These are phyloP conservation scores for Exophiala phaeomuriformis DNA, from an alignment of 2,329 filamentous ascomycete genomes.

Conservation along the genomic window DNA sequence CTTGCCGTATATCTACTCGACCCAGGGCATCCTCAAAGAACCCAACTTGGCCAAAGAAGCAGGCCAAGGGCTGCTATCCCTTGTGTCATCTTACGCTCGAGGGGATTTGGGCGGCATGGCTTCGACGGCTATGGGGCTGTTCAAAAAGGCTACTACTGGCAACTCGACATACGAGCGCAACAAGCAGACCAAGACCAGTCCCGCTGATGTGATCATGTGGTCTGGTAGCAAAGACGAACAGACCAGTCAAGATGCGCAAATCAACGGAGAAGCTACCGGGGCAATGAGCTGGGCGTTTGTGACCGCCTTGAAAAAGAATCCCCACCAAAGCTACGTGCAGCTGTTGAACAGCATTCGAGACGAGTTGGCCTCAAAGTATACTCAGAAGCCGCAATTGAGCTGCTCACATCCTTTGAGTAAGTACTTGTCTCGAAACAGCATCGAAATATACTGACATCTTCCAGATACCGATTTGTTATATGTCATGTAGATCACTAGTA, in stretches of 20 bases:
- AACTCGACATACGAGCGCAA: conserved; percentile 73
- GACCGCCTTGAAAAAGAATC: conserved; percentile 79
- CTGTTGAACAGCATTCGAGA: conserved; percentile 92
- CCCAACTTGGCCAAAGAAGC: conserved; percentile 62
- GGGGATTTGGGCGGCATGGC: conserved; percentile 80
- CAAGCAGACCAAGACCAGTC: conserved; percentile 80
- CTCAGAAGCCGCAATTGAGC: conserved; percentile 91
- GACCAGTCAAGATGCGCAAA: conserved; percentile 88
- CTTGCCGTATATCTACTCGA: conserved; percentile 61
- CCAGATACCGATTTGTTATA: conserved; percentile 59
- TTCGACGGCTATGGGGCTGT: conserved; percentile 68
- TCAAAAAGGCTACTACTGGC: conserved; percentile 79
- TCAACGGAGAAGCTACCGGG: conserved; percentile 80
- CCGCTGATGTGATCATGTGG: conserved; percentile 97
- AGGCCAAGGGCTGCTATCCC: conserved; percentile 55
- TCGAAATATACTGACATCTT: conserved; percentile 24
- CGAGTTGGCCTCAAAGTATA: conserved; percentile 76
- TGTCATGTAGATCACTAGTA: conserved; percentile 49
- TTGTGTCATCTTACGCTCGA: conserved; percentile 70
- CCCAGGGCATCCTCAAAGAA: conserved; percentile 61
- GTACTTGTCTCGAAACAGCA: conserved; percentile 32
- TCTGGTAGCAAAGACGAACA: conserved; percentile 93
- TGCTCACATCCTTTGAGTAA: conserved; percentile 92
- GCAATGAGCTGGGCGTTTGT: conserved; percentile 99
- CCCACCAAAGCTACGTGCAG: conserved; percentile 92